Conservation (phyloP, 2,329 filamentous ascomycete genomes). For the Samsoniella hepiali region DNA sequence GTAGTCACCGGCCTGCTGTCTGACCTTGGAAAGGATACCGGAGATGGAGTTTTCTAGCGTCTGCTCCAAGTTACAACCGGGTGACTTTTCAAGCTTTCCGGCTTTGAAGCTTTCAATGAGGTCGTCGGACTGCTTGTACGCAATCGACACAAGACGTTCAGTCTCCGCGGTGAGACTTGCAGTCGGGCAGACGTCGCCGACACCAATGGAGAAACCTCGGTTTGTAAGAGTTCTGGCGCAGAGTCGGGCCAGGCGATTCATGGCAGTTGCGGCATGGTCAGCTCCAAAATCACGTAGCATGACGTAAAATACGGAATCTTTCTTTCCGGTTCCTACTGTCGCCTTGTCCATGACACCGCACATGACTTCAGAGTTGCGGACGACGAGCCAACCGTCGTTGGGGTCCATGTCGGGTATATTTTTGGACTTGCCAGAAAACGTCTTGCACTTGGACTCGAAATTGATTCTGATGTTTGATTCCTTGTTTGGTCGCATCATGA, state of each 20-base stretch:
- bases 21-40: conserved; percentile 86
- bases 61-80: conserved; percentile 87
- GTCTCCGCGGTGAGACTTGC: conserved; percentile 68
- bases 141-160: conserved; percentile 68
- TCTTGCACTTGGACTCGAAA: conserved; percentile 85
- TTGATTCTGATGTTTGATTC: conserved; percentile 82
- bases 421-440: conserved; percentile 63
- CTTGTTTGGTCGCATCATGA: conserved; percentile 85
- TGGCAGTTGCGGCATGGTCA: conserved; percentile 80
- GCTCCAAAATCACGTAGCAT: conserved; percentile 93
- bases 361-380: conserved; percentile 96
- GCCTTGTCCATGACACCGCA: conserved; percentile 97
- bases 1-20: conserved; percentile 84
- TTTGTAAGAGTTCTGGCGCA: conserved; percentile 87
- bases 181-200: conserved; percentile 89
- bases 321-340: conserved; percentile 95
- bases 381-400: conserved; percentile 86
- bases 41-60: conserved; percentile 90
- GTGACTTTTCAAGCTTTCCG: conserved; percentile 78
- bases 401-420: conserved; percentile 69
- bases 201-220: conserved; percentile 92
- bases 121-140: conserved; percentile 78
- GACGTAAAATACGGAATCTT: conserved; percentile 95
- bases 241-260: conserved; percentile 90
- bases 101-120: conserved; percentile 77